Percentiles rank a stretch among this genome's conserved stretches.
Conservation (phyloP, 2,329 filamentous ascomycete species). For the Aspergillus sp. region DNA sequence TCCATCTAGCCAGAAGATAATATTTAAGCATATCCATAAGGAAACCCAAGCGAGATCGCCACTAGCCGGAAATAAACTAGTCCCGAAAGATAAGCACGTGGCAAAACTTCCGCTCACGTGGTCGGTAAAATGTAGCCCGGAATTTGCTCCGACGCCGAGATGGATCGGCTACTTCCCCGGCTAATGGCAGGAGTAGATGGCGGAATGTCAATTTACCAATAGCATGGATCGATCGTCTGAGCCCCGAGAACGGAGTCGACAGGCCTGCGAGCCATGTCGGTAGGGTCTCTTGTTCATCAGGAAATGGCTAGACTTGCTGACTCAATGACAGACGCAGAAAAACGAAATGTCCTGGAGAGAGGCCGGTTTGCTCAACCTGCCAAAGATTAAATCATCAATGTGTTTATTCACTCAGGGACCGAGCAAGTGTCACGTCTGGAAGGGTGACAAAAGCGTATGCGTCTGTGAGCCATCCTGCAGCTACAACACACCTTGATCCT, state of each 20-base stretch:
- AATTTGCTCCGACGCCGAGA: no score
- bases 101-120: no score
- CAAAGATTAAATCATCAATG: conserved; percentile 11
- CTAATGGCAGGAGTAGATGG: no score
- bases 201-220: not conserved
- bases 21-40: no score
- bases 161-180: no score
- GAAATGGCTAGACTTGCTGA: not conserved
- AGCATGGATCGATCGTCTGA: not conserved
- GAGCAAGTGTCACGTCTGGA: not conserved
- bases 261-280: conserved; percentile 16
- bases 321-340: conserved; percentile 8
- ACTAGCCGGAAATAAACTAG: no score
- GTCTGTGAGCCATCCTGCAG: not conserved
- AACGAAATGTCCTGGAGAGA: conserved; percentile 14
- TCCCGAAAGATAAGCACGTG: no score
- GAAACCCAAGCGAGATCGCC: no score
- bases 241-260: not conserved
- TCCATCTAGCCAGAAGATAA: no score
- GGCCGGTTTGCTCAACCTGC: conserved; percentile 12
- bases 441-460: not conserved
- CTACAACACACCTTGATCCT: no score
- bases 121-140: no score
- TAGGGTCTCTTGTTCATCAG: not conserved
- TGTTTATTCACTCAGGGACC: not conserved